Conservation (phyloP, 148 eudicot species). For the Nepenthes gracilis region DNA sequence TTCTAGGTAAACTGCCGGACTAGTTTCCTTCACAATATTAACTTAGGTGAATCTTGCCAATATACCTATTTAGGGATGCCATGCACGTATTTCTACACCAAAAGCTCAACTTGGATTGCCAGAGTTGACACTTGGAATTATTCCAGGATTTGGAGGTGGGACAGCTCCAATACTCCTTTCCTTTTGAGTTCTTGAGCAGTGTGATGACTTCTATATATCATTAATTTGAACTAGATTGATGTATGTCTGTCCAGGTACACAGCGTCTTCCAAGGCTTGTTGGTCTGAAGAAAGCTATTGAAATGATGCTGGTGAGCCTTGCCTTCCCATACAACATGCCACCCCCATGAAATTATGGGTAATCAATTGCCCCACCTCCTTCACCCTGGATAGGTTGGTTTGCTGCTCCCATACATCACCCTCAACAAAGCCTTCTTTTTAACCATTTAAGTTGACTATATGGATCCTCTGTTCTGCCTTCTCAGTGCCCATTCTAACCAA, state of each 20-base stretch:
- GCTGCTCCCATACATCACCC: background rate
- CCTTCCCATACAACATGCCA: slow-evolving; percentile 3
- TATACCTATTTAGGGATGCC: slow-evolving; percentile 53
- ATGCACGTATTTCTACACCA: slow-evolving; percentile 81
- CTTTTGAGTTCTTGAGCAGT: background rate
- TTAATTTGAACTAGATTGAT: background rate
- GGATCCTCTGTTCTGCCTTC: too few relatives aligned
- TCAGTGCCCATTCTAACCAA: too few relatives aligned
- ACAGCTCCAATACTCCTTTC: background rate
- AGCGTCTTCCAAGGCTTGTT: slow-evolving; percentile 89
- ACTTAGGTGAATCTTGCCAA: slow-evolving; percentile 1
- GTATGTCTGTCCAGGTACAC: slow-evolving; percentile 51
- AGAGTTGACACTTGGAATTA: slow-evolving; percentile 79
- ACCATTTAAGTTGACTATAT: too few relatives aligned
- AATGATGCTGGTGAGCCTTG: slow-evolving; percentile 65
- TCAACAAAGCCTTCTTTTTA: too few relatives aligned
- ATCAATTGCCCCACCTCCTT: background rate
- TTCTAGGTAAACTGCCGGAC: background rate
- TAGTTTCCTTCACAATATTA: background rate
- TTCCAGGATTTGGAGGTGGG: slow-evolving; percentile 88
- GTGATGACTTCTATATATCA: background rate
- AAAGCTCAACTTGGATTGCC: slow-evolving; percentile 85
- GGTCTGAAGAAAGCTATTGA: slow-evolving; percentile 74
- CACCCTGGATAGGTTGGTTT: too few relatives aligned
- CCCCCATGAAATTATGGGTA: background rate